Base-by-base conservation (phyloP, 2,329 filamentous ascomycete genomes). In the Diaporthe sp. region DNA sequence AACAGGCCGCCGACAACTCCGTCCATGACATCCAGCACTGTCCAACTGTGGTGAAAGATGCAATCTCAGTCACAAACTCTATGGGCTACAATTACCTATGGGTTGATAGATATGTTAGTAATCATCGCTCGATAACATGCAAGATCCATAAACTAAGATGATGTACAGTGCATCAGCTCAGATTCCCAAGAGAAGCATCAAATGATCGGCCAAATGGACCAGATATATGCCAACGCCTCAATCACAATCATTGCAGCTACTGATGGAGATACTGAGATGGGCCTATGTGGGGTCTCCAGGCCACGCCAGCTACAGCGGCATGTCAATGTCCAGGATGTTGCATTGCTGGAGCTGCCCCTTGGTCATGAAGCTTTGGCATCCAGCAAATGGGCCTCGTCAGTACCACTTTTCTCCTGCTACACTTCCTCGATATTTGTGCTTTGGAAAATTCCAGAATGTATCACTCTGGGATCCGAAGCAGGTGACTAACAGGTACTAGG, bases 361-460 rank as follows among this genome's bases (percentile, higher is more conserved):
- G 15, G 15, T 1, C 25, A 19, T 34, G 10, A 34, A 15, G n/a
- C 17, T 10, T 15, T 73, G 39, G 8, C 25, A 8, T n/a, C 9
- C 4, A 44, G 37, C 15, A 55, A 49, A 42, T 79, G 77, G 78
- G 65, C 71, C n/a, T 61, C 75, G 7, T 31, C 31, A 31, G 31
- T 31, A 31, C 1, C 31, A 31, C 31, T 31, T 4, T 31, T 31
- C 31, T 31, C 31, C 1, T 31, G 31, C 31, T 31, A 31, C 31
- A 31, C 31, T 31, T 31, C 4, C 31, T 1, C 31, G 31, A 31
- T 31, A 4, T 31, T 31, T 31, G 31, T 31, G 4, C 4, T 31
- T 31, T 31, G 5, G 31, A 31, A 31, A 1, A 4, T 1, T 31
- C 31, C 31, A 31, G 31, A 1, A 31, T 1, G 31, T 31, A 1